These are phyloP conservation scores for Blastobotrys robertii DNA, from an alignment of 805 yeast species.

Conservation along the genomic window DNA sequence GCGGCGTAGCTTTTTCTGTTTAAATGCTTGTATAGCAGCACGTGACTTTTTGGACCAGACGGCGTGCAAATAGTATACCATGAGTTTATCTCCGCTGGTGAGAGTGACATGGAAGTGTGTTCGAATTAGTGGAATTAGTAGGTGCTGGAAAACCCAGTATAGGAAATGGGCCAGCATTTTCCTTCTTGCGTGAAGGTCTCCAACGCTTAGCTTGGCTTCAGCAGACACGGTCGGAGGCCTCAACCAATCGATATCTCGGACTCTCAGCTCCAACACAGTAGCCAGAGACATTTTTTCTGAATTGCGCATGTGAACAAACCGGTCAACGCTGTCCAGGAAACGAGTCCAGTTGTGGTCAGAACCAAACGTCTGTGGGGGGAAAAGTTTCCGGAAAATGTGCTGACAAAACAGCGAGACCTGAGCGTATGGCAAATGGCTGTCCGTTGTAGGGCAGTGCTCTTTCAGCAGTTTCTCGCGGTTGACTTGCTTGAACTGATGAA, in stretches of 20 bases:
- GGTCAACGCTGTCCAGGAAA: constrained; percentile 31
- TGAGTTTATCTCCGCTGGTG: constrained; percentile 30
- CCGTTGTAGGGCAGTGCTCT: no score
- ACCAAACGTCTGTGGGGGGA: constrained; percentile 50
- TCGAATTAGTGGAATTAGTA: constrained; percentile 39
- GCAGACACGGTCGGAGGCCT: not conserved
- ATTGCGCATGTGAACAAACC: constrained; percentile 31
- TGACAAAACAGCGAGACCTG: constrained; percentile 10
- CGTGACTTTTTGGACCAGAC: constrained; percentile 42
- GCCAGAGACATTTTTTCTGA: constrained; percentile 29
- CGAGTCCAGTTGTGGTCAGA: constrained; percentile 36
- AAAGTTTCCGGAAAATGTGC: constrained; percentile 34
- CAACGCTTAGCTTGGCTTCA: not conserved
- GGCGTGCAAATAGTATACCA: constrained; percentile 46
- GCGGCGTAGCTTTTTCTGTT: not conserved
- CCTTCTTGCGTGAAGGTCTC: constrained; percentile 34
- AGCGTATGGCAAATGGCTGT: not conserved
- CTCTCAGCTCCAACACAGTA: constrained; percentile 24
- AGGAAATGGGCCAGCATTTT: constrained; percentile 35
- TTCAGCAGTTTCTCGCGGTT: no score
- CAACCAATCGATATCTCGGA: not conserved
- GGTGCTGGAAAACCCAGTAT: constrained; percentile 45
- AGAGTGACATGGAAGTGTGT: constrained; percentile 64
- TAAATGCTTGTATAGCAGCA: constrained; percentile 33
- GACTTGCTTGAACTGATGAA: no score